These are phyloP conservation scores for Alternaria metachromatica DNA, from an alignment of 2,329 filamentous ascomycete genomes.

Conservation along the genomic window DNA sequence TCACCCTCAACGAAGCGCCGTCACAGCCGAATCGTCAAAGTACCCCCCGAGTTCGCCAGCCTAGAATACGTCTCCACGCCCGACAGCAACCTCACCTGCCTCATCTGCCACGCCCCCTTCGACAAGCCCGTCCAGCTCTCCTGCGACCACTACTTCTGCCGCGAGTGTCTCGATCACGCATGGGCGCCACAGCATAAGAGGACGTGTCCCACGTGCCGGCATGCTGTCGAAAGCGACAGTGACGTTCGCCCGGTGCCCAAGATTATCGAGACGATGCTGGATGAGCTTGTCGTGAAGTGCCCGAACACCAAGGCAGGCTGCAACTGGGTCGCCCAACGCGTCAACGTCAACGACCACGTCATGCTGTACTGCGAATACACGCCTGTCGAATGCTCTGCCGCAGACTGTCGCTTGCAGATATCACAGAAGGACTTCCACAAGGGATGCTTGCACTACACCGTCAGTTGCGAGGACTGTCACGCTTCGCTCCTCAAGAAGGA, in stretches of 20 bases:
- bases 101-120: conserved; percentile 69
- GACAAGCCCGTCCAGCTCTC: conserved; percentile 63
- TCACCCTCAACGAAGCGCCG: conserved; percentile 47
- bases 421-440: conserved; percentile 61
- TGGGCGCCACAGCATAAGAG: conserved; percentile 42
- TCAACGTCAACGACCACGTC: conserved; percentile 65
- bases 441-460: conserved; percentile 62
- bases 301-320: conserved; percentile 64
- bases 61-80: conserved; percentile 64
- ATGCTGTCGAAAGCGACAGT: conserved; percentile 46
- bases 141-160: conserved; percentile 70
- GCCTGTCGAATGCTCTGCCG: conserved; percentile 59
- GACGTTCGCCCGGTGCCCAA: conserved; percentile 55
- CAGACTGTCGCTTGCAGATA: conserved; percentile 59
- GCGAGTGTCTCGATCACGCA: conserved; percentile 60
- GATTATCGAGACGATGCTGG: conserved; percentile 66
- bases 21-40: conserved; percentile 40
- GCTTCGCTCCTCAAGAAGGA: conserved; percentile 62
- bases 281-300: conserved; percentile 66
- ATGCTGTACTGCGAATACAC: conserved; percentile 66
- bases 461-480: conserved; percentile 61
- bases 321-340: conserved; percentile 59
- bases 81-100: conserved; percentile 68
- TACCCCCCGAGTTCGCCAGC: conserved; percentile 60
- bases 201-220: conserved; percentile 65